Percentiles rank a stretch among this genome's conserved stretches.
Evolutionary conservation across 805 yeast genomes (phyloP).

Genomic region (Wickerhamiella galacta): DNA sequence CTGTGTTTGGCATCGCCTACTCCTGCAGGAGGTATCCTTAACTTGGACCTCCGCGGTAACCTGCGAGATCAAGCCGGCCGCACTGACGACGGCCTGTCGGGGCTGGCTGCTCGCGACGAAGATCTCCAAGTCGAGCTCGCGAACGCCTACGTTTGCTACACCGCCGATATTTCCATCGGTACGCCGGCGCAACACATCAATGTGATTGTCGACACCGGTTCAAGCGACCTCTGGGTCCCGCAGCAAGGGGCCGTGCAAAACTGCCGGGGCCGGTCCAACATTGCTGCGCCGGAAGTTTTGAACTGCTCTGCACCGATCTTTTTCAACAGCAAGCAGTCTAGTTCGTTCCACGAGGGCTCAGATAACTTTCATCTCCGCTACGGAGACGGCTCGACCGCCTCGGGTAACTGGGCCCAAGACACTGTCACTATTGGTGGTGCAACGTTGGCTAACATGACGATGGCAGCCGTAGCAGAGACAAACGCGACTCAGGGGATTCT

Average conservation of each 20-base stretch:
- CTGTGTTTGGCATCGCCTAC: too few relatives aligned
- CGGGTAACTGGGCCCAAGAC: conserved; percentile 42
- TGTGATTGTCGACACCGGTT: conserved; percentile 56
- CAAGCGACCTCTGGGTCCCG: conserved; percentile 64
- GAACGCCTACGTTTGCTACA: too few relatives aligned
- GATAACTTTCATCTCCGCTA: conserved; percentile 25
- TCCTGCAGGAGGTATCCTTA: too few relatives aligned
- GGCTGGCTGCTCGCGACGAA: too few relatives aligned
- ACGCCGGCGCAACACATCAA: conserved; percentile 36
- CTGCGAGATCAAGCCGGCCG: too few relatives aligned
- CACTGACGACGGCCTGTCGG: too few relatives aligned
- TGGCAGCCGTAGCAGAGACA: conserved; percentile 58
- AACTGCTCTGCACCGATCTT: not conserved
- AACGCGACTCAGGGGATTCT: conserved; percentile 42
- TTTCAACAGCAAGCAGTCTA: conserved; percentile 19
- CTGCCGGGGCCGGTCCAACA: too few relatives aligned
- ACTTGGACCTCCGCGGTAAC: too few relatives aligned
- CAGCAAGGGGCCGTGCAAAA: too few relatives aligned
- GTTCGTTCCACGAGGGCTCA: conserved; percentile 8
- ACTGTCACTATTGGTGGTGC: conserved; percentile 33
- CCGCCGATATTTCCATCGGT: conserved; percentile 34
- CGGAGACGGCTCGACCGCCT: conserved; percentile 29
- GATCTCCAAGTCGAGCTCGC: too few relatives aligned
- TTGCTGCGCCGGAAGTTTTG: too few relatives aligned
- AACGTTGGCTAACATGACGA: conserved; percentile 34